Base-by-base conservation (phyloP, 306 rosid genomes). In the Inga laurina region DNA sequence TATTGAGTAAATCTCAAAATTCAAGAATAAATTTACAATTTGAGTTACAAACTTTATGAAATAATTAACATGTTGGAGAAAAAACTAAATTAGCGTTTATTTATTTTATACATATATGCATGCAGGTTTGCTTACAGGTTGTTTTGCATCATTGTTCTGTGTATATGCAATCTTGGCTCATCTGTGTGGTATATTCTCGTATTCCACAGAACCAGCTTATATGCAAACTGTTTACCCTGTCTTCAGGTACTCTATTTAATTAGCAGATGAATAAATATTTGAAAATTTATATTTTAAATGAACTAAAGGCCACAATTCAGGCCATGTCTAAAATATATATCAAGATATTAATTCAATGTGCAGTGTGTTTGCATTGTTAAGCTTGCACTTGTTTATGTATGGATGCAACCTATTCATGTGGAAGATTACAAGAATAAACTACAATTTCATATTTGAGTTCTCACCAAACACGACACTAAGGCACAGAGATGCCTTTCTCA, bases 391-490 rank as follows among this genome's bases (percentile, higher is more conserved):
- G 89, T 97, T 94, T 44, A 85, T 94, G 98, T 90, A 94, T 72
- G 99, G 98, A 37, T 97, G 99, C 89, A 92, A 97, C 79, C 75
- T 97, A 16, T 92, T 90, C 87, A 89, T 91, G 92, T 97, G 99
- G 99, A 92, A 90, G 84, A 73, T 61, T 2, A 86, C 92, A 66
- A 89, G 98, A 77, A 91, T 97, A 77, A 94, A 94, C 77, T 84
- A 90, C 74, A 97, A 92, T 80, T 97, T 92, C 91, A 97, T 97
- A 80, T 94, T 97, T 82, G 98, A 92, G 81, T 97, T 92, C 87
- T 88, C 90, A 9, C 92, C 97, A 27, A 89, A 54, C 65, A 89
- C 93, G 0, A 84, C 98, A 0, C 79, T 97, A 7, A 97, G 88
- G 80, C 92, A 97, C 21, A 88, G 92, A 5, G 98, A 97, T 39